Conservation (phyloP, 1,284 basidiomycete species). For the Sanguinoderma infundibulare region DNA sequence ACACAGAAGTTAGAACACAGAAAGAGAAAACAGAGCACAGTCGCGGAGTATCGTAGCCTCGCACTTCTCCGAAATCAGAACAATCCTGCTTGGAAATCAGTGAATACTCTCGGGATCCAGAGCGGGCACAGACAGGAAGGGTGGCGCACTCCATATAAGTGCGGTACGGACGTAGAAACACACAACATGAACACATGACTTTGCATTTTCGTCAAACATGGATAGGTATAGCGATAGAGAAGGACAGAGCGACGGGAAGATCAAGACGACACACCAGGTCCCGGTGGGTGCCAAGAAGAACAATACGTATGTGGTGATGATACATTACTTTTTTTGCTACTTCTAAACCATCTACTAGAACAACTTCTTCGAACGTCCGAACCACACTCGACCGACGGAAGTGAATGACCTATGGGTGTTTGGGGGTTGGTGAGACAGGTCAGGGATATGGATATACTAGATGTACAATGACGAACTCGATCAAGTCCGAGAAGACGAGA, state of each 20-base stretch:
- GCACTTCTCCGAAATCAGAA: too few species aligned
- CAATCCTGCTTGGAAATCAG: too few species aligned
- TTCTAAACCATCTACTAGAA: not conserved
- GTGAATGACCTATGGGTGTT: not conserved
- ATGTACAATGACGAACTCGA: not conserved
- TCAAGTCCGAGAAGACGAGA: not conserved
- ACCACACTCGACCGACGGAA: not conserved
- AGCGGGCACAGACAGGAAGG: not conserved
- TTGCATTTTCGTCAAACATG: not conserved
- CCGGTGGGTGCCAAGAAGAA: not conserved
- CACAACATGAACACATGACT: not conserved
- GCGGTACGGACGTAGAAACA: not conserved
- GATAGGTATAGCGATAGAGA: not conserved
- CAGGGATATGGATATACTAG: not conserved
- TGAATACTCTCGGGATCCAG: too few species aligned
- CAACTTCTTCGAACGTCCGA: not conserved
- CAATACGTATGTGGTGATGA: not conserved
- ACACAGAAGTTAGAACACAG: too few species aligned
- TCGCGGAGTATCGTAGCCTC: too few species aligned
- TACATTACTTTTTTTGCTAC: slow-evolving; percentile 3
- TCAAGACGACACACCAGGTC: not conserved
- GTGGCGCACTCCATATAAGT: too few species aligned
- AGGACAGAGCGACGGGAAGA: not conserved
- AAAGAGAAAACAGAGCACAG: too few species aligned
- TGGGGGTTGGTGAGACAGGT: not conserved